Percentiles rank a stretch among this genome's conserved stretches.
Evolutionary conservation across 768 basidiomycete species (phyloP).

Genomic region (Lactifluus echinatus): DNA sequence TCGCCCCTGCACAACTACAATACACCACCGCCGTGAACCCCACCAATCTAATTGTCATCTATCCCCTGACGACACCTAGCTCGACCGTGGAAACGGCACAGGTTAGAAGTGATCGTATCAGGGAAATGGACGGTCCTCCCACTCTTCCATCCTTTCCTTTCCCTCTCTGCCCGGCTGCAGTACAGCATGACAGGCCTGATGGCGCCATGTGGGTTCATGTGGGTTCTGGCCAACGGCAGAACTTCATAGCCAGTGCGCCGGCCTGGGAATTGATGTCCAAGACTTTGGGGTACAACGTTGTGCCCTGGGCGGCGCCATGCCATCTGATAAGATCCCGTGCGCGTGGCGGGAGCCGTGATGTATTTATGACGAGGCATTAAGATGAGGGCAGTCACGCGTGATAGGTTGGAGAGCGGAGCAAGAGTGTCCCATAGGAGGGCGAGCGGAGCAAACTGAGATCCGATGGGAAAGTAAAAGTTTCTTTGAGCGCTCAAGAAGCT

Average conservation of each 20-base stretch:
- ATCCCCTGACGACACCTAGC: neutral
- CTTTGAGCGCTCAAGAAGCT: neutral
- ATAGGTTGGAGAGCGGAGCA: neutral
- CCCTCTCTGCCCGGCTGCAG: neutral
- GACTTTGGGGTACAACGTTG: neutral
- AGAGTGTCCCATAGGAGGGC: neutral
- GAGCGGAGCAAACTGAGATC: neutral
- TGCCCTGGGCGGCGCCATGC: neutral
- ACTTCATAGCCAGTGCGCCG: conserved; percentile 7
- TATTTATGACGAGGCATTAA: neutral
- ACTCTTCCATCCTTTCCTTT: neutral
- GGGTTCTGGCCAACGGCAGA: neutral
- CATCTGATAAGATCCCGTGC: conserved; percentile 6
- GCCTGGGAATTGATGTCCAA: neutral
- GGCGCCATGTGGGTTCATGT: neutral
- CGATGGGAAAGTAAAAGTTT: neutral
- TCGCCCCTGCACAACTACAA: neutral
- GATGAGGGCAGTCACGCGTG: too few species aligned
- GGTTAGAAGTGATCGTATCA: conserved; percentile 1
- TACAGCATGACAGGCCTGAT: neutral
- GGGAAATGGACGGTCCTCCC: neutral
- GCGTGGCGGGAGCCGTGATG: neutral
- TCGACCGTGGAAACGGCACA: neutral
- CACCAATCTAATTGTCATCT: neutral
- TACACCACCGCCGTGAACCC: neutral